Evolutionary conservation across 2,329 filamentous ascomycete genomes (phyloP).

Genomic region (Paramyrothecium roridum): DNA sequence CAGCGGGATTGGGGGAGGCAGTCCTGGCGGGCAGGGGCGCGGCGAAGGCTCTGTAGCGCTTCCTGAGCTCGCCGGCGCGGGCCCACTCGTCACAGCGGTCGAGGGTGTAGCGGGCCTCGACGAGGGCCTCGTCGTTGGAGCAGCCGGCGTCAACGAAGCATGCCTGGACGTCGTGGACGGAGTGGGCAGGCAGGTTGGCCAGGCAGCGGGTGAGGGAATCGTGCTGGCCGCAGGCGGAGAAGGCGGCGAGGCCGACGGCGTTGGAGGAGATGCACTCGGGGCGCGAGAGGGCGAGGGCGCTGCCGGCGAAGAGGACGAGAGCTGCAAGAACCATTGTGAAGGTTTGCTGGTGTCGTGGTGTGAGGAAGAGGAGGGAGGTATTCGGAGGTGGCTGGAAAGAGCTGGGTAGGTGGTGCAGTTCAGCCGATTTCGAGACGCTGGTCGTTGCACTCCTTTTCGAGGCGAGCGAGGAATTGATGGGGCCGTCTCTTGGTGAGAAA

Average conservation of each 20-base stretch:
- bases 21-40: constrained; percentile 9
- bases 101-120: constrained; percentile 23
- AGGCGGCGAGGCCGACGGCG: constrained; percentile 33
- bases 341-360: neutral
- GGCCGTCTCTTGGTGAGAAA: neutral
- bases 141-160: constrained; percentile 35
- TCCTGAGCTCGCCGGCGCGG: constrained; percentile 22
- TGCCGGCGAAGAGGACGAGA: constrained; percentile 30
- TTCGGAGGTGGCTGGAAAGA: neutral
- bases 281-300: constrained; percentile 24
- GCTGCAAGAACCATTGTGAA: constrained; percentile 26
- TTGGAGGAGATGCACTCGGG: constrained; percentile 37
- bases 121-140: constrained; percentile 21
- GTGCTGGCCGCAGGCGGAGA: constrained; percentile 40
- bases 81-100: constrained; percentile 26
- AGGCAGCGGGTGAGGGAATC: constrained; percentile 42
- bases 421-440: constrained; percentile 4
- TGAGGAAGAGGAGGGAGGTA: neutral
- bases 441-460: neutral
- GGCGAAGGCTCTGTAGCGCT: constrained; percentile 19
- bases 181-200: constrained; percentile 23
- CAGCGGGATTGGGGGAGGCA: constrained; percentile 8
- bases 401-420: neutral
- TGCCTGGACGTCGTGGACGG: constrained; percentile 29
- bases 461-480: too few relatives aligned